phyloP scores from a whole-genome alignment of 2,329 filamentous ascomycete species.

The Apiospora marii region DNA sequence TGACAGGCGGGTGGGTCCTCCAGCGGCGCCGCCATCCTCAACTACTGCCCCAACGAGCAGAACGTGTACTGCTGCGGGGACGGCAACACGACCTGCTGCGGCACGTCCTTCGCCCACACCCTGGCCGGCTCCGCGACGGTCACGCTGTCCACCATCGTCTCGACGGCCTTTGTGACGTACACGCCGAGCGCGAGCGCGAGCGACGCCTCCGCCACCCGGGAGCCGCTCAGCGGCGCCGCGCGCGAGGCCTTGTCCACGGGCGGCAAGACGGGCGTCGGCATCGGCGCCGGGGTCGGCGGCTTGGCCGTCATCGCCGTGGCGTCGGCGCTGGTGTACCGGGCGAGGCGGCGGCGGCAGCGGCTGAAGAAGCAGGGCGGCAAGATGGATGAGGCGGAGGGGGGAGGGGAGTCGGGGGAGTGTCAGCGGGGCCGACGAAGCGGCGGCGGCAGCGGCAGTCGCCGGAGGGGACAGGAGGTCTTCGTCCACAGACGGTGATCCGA shows the following conservation, averaged over 20 bases:
- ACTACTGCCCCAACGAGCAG: conserved; percentile 11
- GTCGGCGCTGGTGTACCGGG: background rate
- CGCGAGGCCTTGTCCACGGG: background rate
- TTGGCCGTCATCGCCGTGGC: conserved; percentile 14
- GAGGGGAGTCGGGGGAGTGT: background rate
- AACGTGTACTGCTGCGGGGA: conserved; percentile 21
- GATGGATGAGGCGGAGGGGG: background rate
- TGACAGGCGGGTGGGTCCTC: conserved; percentile 12
- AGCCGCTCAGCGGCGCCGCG: background rate
- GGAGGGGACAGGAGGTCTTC: background rate
- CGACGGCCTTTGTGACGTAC: conserved; percentile 23
- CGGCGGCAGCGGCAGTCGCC: background rate
- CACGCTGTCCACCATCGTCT: conserved; percentile 14
- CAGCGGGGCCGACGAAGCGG: background rate
- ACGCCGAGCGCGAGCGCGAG: background rate
- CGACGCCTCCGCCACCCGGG: background rate
- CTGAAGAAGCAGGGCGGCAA: background rate
- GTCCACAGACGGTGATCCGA: background rate
- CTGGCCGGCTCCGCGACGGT: conserved; percentile 20
- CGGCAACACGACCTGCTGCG: conserved; percentile 22
- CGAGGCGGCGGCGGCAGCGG: background rate
- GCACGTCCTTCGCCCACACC: conserved; percentile 19
- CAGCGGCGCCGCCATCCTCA: conserved; percentile 17
- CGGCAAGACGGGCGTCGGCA: conserved; percentile 18
- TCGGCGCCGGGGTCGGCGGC: conserved; percentile 14